These are phyloP conservation scores for Borovskyia barvae DNA, from an alignment of 208 protist genomes.

Conservation along the genomic window DNA sequence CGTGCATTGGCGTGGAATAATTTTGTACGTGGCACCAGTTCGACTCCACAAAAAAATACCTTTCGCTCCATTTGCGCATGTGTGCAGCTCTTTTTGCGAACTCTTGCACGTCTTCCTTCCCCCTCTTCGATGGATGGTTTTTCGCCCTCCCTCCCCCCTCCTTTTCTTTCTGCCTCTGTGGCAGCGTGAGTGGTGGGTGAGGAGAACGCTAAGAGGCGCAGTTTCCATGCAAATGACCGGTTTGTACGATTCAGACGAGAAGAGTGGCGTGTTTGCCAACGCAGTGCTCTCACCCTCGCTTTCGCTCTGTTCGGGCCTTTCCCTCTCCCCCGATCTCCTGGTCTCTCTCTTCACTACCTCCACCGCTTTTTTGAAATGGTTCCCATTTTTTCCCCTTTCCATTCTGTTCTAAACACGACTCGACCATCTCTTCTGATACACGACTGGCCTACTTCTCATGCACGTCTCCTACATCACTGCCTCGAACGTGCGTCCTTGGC, in stretches of 20 bases:
- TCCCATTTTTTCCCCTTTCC: conserved; percentile 1
- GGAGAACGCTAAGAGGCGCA: too few relatives aligned
- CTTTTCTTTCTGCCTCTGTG: neutral
- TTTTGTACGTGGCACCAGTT: neutral
- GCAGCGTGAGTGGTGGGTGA: neutral
- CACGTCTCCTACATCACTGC: too few relatives aligned
- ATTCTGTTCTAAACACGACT: neutral
- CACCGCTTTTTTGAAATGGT: neutral
- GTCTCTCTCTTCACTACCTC: too few relatives aligned
- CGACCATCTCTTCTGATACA: neutral
- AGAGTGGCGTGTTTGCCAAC: too few relatives aligned
- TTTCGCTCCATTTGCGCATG: neutral
- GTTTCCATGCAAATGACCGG: too few relatives aligned
- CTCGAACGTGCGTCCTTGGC: too few relatives aligned
- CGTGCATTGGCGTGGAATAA: too few relatives aligned
- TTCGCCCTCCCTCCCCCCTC: neutral
- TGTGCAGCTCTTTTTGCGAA: neutral
- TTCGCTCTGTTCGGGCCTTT: too few relatives aligned
- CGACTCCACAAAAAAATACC: neutral
- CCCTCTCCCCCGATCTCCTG: too few relatives aligned
- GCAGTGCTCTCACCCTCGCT: too few relatives aligned
- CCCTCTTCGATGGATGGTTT: neutral
- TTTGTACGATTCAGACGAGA: too few relatives aligned
- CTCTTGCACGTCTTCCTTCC: neutral
- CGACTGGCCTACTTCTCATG: neutral